Evolutionary conservation across 164 flowering plant species (phyloP), one percentile per base, ranked within the genome.

Genomic region (Umbilicus rupestris): DNA sequence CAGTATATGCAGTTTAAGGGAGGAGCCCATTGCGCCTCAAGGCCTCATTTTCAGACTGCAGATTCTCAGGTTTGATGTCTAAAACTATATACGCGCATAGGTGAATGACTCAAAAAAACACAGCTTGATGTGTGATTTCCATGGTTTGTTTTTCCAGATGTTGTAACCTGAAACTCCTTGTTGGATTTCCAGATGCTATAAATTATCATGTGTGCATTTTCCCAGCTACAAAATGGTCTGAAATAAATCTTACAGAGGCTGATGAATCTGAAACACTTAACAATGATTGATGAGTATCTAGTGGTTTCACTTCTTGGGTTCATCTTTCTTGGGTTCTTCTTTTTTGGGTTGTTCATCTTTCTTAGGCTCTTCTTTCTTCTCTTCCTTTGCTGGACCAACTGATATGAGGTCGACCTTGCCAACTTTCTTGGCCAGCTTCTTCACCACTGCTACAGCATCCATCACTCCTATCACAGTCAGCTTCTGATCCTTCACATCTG

Each of bases 341-440:
- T 73, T 68, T 46, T 75, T 73, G 29, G 83, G 79, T 14, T 83
- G 79, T 66, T 81, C 74, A 22, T 80, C 83, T 24, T 80, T 82
- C 39, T 85, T 84, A 75, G 87, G 83, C 55, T 85, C 91, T 33
- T 84, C 90, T 44, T 89, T 89, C 79, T 92, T 92, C 74, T 90
- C 97, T 76, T 90, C 96, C 60, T 90, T 93, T 3, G 97, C 98
- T 33, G 98, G 97, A 11, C 98, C 98, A 70, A 93, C 91, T 39
- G 97, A 83, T 19, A 90, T 24, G 14, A 93, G 78, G 24, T 90
- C 97, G 50, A 86, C 81, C 65, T 81, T 86, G 1, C 90, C 94
- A 0, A 88, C 80, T 65, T 83, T 86, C 83, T 86, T 93, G 26
- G 65, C 65, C 42, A 35, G 42, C 77, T 90, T 46, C 74, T 81